A percentile compares a stretch with the other conserved stretches of the same genome.
These are phyloP conservation scores for Ophiocordyceps camponoti-floridani DNA, from an alignment of 2,329 filamentous ascomycete species.

Conservation along the genomic window DNA sequence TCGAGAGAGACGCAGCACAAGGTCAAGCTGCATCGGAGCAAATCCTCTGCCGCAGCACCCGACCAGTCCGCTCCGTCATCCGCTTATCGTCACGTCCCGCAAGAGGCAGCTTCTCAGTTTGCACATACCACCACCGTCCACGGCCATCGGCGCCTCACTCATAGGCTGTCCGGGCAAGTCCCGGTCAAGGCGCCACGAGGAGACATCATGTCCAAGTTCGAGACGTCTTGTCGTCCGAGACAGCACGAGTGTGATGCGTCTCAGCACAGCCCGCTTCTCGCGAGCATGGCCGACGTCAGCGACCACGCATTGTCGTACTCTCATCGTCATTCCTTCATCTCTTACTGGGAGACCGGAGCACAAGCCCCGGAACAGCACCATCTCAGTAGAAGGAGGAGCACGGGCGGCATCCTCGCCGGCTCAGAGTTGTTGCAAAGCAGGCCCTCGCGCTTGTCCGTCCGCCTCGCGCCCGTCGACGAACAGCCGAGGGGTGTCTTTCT, in stretches of 20 bases:
- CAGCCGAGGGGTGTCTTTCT: not conserved
- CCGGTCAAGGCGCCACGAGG: slow-evolving; percentile 14
- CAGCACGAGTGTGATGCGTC: slow-evolving; percentile 24
- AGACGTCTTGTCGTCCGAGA: slow-evolving; percentile 2
- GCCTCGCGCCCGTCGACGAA: slow-evolving; percentile 1
- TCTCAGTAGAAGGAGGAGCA: slow-evolving; percentile 17
- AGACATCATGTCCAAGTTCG: slow-evolving; percentile 4
- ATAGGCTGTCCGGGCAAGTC: slow-evolving; percentile 26
- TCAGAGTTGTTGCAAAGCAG: slow-evolving; percentile 3
- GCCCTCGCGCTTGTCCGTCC: slow-evolving; percentile 1
- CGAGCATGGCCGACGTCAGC: slow-evolving; percentile 17
- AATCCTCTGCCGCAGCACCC: slow-evolving; percentile 3
- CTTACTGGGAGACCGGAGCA: slow-evolving; percentile 5
- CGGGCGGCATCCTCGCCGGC: slow-evolving; percentile 13
- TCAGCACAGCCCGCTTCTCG: slow-evolving; percentile 18
- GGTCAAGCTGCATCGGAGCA: slow-evolving; percentile 2
- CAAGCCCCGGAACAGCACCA: slow-evolving; percentile 3
- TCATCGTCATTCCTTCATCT: slow-evolving; percentile 15
- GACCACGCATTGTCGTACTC: slow-evolving; percentile 5
- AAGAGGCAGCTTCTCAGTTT: slow-evolving; percentile 36
- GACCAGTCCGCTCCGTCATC: slow-evolving; percentile 3
- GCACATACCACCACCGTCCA: slow-evolving; percentile 31
- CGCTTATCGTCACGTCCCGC: slow-evolving; percentile 31
- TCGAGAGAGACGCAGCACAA: not conserved
- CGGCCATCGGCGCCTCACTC: slow-evolving; percentile 16